Evolutionary conservation across 2,329 filamentous ascomycete species (phyloP), one percentile per base, ranked within the genome.

Genomic region (Aspergillus sp.): DNA sequence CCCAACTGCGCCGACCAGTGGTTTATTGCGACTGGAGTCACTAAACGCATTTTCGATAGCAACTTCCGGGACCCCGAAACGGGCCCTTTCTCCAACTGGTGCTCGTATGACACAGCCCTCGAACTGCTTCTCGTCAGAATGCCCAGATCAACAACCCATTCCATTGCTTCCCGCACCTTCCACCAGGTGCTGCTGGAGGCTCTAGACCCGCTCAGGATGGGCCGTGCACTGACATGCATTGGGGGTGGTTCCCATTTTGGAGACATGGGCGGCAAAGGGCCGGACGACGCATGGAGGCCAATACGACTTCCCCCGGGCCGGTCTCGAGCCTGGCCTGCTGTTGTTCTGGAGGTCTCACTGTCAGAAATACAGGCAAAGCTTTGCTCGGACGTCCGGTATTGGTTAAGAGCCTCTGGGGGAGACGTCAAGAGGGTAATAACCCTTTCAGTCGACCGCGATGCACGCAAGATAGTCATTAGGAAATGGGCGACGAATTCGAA

Each of bases 401-500:
- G 56, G 56, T 4, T 51, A 11, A 8, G 17, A 37, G 50, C 21
- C 12, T 50, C 50, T 11, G 37, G 17, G 17, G 45, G 51, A 4
- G 56, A 54, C 14, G 56, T 49, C 11, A 57, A 57, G 27, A 40
- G 39, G 14, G 44, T 50, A n/a, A 24, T 56, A 3, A 59, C 57
- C 7, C 40, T 59, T 11, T 14, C 19, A 3, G 40, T 59, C 31
- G 21, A 41, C 24, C 52, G 46, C 8, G 40, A 59, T 6, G 21
- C 21, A n/a, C 55, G 50, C 11, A 43, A 6, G n/a, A 56, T 56
- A 9, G 43, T 31, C 14, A 47, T 59, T 23, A 40, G 55, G 33
- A 59, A 55, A 17, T 59, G 52, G 57, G 46, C 27, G 6, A 24
- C 23, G 23, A 15, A 31, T 17, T 14, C 23, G 33, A 24, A 35